Conservation (phyloP, 345 rosid genomes). For the Gossypium bickii region DNA sequence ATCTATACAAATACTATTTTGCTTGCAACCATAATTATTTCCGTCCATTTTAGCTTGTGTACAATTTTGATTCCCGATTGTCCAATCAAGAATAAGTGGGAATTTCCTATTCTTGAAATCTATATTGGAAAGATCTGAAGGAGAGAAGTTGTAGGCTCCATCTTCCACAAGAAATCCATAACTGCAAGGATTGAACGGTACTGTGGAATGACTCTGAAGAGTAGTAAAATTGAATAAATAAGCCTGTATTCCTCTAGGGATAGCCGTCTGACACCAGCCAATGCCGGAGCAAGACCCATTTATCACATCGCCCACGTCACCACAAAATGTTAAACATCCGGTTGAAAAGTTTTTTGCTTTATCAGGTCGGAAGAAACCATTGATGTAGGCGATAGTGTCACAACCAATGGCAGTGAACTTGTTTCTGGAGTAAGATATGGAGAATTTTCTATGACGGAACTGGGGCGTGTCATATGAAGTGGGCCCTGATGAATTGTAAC, state of each 20-base stretch:
- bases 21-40: too few relatives aligned
- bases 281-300: slow-evolving; percentile 1
- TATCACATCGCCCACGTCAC: background rate
- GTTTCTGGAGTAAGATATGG: background rate
- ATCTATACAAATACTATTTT: too few relatives aligned
- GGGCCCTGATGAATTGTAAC: background rate
- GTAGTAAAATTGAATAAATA: fast-evolving
- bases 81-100: background rate
- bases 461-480: fast-evolving
- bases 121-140: fast-evolving
- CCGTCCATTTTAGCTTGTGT: too few relatives aligned
- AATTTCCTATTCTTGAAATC: background rate
- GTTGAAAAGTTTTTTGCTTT: slow-evolving; percentile 3
- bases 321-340: slow-evolving; percentile 36
- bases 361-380: too few relatives aligned
- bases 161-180: slow-evolving; percentile 21
- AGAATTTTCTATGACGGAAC: fast-evolving
- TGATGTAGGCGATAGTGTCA: background rate
- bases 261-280: slow-evolving; percentile 12
- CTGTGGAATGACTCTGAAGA: fast-evolving
- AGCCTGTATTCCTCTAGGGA: background rate
- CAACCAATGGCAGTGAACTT: slow-evolving; percentile 10
- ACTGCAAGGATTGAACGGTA: slow-evolving; percentile 23
- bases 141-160: background rate
- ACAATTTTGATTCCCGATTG: too few relatives aligned